Evolutionary conservation across 2,329 filamentous ascomycete genomes (phyloP).

Genomic region (Ceratocystis albifundus): DNA sequence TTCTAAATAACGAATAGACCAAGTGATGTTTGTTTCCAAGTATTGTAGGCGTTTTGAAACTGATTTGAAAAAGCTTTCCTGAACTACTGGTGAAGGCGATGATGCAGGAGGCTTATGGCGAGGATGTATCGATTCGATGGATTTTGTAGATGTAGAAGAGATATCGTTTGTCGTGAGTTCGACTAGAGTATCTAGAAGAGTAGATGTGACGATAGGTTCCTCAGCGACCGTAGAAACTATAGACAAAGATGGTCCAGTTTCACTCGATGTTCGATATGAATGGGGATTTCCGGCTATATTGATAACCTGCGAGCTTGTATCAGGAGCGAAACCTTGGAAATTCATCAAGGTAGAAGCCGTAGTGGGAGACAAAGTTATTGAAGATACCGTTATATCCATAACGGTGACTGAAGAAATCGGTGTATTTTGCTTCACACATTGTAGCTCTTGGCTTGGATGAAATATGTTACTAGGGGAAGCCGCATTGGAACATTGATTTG

Average conservation of each 20-base stretch:
- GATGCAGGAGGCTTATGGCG: slow-evolving; percentile 25
- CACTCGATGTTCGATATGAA: neutral
- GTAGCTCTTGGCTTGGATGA: neutral
- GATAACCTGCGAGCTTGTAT: too few relatives aligned
- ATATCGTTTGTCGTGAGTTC: slow-evolving; percentile 29
- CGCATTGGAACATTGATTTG: neutral
- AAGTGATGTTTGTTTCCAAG: slow-evolving; percentile 81
- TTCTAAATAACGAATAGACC: slow-evolving; percentile 92
- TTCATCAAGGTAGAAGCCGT: neutral
- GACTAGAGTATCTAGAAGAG: neutral
- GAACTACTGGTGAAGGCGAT: slow-evolving; percentile 64
- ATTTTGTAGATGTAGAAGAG: slow-evolving; percentile 29
- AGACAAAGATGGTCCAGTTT: neutral
- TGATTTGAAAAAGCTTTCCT: slow-evolving; percentile 96
- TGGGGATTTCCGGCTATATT: neutral
- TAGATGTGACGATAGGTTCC: neutral
- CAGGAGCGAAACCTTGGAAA: neutral
- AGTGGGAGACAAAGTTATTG: neutral
- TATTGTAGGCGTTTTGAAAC: slow-evolving; percentile 85
- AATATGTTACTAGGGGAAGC: neutral
- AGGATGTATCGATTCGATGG: neutral
- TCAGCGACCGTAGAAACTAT: neutral
- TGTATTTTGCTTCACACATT: neutral
- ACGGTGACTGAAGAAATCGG: neutral
- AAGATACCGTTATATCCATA: neutral